Evolutionary conservation across 805 yeast genomes (phyloP).

Genomic region (Dipodascopsis tothii): DNA sequence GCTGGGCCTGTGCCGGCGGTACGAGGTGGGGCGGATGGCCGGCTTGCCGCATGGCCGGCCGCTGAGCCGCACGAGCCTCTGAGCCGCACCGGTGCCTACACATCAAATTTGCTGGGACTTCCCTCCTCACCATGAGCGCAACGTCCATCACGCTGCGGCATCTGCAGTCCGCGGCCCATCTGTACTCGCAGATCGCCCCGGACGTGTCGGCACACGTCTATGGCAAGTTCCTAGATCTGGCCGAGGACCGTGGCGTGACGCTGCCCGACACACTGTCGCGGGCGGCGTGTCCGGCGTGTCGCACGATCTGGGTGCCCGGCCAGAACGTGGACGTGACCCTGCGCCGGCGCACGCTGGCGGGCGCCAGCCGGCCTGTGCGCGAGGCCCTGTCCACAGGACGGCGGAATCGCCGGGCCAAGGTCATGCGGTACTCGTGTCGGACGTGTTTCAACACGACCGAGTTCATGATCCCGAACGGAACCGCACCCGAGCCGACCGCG

Average conservation of each 20-base stretch:
- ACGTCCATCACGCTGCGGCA: slow-evolving; percentile 4
- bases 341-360: neutral
- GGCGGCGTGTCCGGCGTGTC: slow-evolving; percentile 14
- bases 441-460: neutral
- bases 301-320: slow-evolving; percentile 20
- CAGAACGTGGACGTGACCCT: slow-evolving; percentile 9
- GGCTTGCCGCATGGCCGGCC: too few relatives aligned
- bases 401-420: neutral
- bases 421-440: neutral
- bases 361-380: neutral
- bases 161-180: slow-evolving; percentile 17
- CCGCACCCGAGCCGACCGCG: neutral
- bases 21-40: too few relatives aligned
- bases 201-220: slow-evolving; percentile 11
- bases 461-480: neutral
- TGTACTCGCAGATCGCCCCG: slow-evolving; percentile 5
- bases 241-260: slow-evolving; percentile 2
- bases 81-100: too few relatives aligned
- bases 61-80: too few relatives aligned
- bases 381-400: neutral
- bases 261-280: slow-evolving; percentile 15
- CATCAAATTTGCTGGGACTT: too few relatives aligned
- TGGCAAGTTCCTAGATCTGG: slow-evolving; percentile 5
- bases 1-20: too few relatives aligned
- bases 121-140: too few relatives aligned